A percentile compares a stretch with the other conserved stretches of the same genome.
Evolutionary conservation across 768 basidiomycete species (phyloP).

Genomic region (Termitomyces sp.): DNA sequence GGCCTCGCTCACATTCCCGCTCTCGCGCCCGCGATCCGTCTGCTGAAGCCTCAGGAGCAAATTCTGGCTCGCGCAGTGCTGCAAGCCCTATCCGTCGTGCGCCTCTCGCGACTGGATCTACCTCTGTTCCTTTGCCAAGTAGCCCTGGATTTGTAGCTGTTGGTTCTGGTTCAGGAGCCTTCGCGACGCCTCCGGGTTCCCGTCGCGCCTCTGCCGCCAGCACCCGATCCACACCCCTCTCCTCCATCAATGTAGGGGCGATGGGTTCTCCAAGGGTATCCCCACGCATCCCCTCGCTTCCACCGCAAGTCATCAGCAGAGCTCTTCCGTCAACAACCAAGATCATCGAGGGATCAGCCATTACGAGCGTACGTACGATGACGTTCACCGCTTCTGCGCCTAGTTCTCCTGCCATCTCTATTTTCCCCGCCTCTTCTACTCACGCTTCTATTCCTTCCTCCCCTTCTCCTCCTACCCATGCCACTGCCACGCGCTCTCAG

Average conservation of each 20-base stretch:
- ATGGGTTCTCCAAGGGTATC: neutral
- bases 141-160: neutral
- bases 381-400: neutral
- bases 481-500: neutral
- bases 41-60: neutral
- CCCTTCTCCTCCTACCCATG: neutral
- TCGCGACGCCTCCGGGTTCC: conserved; percentile 1
- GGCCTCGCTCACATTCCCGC: conserved; percentile 18
- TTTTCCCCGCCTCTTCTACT: neutral
- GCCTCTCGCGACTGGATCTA: conserved; percentile 2
- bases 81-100: conserved; percentile 6
- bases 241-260: neutral
- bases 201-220: neutral
- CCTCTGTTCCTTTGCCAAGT: neutral
- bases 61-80: neutral
- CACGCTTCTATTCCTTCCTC: neutral
- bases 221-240: neutral
- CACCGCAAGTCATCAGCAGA: neutral
- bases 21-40: neutral
- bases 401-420: neutral
- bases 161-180: neutral
- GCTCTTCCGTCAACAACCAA: neutral
- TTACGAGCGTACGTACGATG: neutral
- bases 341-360: neutral
- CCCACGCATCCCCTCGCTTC: conserved; percentile 3